Evolutionary conservation across 768 basidiomycete genomes (phyloP).

Genomic region (Termitomyces sp.): DNA sequence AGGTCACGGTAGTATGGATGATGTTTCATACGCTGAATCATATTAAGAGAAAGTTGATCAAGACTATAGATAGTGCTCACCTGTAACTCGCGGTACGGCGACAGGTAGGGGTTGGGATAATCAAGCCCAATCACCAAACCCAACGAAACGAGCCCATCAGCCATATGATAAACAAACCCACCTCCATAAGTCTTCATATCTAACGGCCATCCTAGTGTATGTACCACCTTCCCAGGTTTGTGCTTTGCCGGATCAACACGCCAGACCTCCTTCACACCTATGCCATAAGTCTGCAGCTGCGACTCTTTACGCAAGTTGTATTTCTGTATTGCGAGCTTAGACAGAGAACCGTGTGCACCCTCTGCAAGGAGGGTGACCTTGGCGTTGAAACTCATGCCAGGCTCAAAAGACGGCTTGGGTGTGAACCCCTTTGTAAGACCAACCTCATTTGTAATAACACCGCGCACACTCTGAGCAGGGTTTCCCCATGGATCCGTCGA

Average conservation of each 20-base stretch:
- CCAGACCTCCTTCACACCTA: slow-evolving; percentile 98
- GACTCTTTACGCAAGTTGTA: slow-evolving; percentile 66
- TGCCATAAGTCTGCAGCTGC: slow-evolving; percentile 92
- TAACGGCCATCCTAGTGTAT: slow-evolving; percentile 94
- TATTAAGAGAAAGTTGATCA: neutral
- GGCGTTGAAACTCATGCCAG: slow-evolving; percentile 93
- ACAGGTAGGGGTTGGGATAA: slow-evolving; percentile 89
- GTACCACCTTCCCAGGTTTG: slow-evolving; percentile 76
- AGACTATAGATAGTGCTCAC: slow-evolving; percentile 30
- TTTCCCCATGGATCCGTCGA: slow-evolving; percentile 33
- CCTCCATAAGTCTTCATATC: slow-evolving; percentile 84
- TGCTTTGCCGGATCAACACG: slow-evolving; percentile 62
- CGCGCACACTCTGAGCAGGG: slow-evolving; percentile 51
- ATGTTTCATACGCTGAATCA: slow-evolving; percentile 73
- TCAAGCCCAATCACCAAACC: slow-evolving; percentile 93
- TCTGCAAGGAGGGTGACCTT: slow-evolving; percentile 91
- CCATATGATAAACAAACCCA: slow-evolving; percentile 95
- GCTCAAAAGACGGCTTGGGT: slow-evolving; percentile 86
- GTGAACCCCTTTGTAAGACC: slow-evolving; percentile 74
- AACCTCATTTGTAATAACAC: slow-evolving; percentile 91
- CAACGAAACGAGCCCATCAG: slow-evolving; percentile 79
- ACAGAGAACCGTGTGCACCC: slow-evolving; percentile 89
- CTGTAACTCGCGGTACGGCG: slow-evolving; percentile 91
- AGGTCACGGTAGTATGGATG: slow-evolving; percentile 88
- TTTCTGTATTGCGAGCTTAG: slow-evolving; percentile 69